Base-by-base conservation (phyloP, 2,329 filamentous ascomycete genomes). In the Trichoderma sp. region DNA sequence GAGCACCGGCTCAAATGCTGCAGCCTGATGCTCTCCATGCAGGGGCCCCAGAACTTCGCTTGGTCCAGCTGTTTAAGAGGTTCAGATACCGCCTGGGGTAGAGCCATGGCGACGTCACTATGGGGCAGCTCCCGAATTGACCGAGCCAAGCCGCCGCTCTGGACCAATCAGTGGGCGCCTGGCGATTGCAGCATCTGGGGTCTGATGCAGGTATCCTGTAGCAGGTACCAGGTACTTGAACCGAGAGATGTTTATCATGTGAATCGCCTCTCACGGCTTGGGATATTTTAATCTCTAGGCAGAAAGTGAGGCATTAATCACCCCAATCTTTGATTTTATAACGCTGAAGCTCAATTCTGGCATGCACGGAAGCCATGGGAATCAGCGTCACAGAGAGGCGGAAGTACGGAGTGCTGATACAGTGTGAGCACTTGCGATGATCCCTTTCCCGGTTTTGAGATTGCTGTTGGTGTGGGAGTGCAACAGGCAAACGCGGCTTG, bases 401-500 rank as follows among this genome's bases (percentile, higher is more conserved):
- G 19, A 56, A 17, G 39, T 56, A 29, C 53, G 53, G 32, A 25
- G 27, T 22, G 10, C n/a, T 19, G 12, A 37, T 7, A 29, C 57
- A 48, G 58, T 29, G 10, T 34, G 39, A 50, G 22, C 25, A 52
- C 42, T 50, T 50, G 58, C 19, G 45, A 53, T 34, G 60, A 64
- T 54, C 34, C 35, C 34, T 19, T 48, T 22, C 15, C 27, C 50
- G n/a, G 27, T 27, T 35, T 37, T 22, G 22, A 58, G 19, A 10
- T 15, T 63, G 29, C 25, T 52, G 59, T 53, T 56, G 61, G 61
- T 65, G 61, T 65, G 61, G 50, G 8, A 56, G 61, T n/a, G 48
- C 50, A 64, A 10, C 60, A 64, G 50, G 50, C 61, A 64, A 56
- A 64, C 35, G 61, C 61, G 60, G 60, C 60, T 39, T 64, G 50